phyloP scores from a whole-genome alignment of 805 yeast species.

The Yamadazyma philogaea region DNA sequence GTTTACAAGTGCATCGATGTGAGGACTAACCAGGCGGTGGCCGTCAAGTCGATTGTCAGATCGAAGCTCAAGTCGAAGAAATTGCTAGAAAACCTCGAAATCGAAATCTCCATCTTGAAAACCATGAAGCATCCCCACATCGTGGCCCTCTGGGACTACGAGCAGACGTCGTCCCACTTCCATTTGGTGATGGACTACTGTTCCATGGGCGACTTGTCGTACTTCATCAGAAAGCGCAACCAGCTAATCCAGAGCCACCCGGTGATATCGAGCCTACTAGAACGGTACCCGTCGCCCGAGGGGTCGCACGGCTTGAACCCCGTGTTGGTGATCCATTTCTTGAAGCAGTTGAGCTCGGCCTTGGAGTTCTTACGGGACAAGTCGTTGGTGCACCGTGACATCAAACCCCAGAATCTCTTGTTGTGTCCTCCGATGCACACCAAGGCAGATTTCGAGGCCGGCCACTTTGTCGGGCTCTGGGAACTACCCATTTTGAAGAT shows the following conservation, averaged over 20 bases:
- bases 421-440: constrained; percentile 80
- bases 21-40: constrained; percentile 60
- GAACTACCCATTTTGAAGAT: constrained; percentile 87
- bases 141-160: constrained; percentile 80
- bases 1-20: constrained; percentile 80
- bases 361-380: constrained; percentile 75
- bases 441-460: constrained; percentile 52
- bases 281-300: constrained; percentile 79
- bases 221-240: constrained; percentile 73
- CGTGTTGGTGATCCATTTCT: constrained; percentile 73
- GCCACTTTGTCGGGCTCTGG: constrained; percentile 72
- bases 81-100: constrained; percentile 83
- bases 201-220: constrained; percentile 89
- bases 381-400: constrained; percentile 90
- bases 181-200: constrained; percentile 96
- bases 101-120: constrained; percentile 86
- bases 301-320: constrained; percentile 77
- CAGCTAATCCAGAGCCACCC: constrained; percentile 76
- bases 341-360: constrained; percentile 84
- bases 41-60: constrained; percentile 83
- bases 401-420: constrained; percentile 87
- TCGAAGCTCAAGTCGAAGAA: constrained; percentile 82
- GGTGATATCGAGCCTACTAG: constrained; percentile 68
- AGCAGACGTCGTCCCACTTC: constrained; percentile 72
- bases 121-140: constrained; percentile 90